Evolutionary conservation across 2,329 filamentous ascomycete genomes (phyloP).

Genomic region (Phoma herbarum): DNA sequence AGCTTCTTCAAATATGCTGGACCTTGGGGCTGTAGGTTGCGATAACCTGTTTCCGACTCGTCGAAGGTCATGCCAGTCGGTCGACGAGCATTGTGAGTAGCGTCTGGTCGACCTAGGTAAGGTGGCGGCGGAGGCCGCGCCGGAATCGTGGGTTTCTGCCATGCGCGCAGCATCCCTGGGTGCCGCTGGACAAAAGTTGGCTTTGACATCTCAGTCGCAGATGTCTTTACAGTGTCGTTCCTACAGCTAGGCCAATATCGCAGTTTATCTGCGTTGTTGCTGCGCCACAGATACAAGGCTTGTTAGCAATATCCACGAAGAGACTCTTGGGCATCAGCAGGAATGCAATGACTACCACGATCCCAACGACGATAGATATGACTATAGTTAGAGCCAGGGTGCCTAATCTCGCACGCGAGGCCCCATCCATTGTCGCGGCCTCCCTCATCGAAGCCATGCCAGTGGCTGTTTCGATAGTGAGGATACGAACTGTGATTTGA

Average conservation of each 20-base stretch:
- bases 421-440: neutral
- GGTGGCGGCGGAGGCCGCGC: neutral
- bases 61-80: neutral
- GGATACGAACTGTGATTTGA: neutral
- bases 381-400: neutral
- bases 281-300: neutral
- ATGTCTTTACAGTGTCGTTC: neutral
- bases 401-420: neutral
- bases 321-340: neutral
- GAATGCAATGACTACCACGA: neutral
- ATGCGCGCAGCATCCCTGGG: constrained; percentile 16
- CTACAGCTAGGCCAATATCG: neutral
- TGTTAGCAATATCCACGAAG: neutral
- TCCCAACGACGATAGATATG: neutral
- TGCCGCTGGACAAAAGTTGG: constrained; percentile 10
- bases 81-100: neutral
- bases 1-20: constrained; percentile 11
- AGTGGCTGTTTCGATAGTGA: neutral
- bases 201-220: neutral
- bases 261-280: neutral
- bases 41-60: neutral
- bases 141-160: constrained; percentile 13
- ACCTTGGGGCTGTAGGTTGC: neutral
- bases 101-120: neutral
- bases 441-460: neutral